These are phyloP conservation scores for Platanthera zijinensis DNA, from an alignment of 106 monocot genomes.

Conservation along the genomic window DNA sequence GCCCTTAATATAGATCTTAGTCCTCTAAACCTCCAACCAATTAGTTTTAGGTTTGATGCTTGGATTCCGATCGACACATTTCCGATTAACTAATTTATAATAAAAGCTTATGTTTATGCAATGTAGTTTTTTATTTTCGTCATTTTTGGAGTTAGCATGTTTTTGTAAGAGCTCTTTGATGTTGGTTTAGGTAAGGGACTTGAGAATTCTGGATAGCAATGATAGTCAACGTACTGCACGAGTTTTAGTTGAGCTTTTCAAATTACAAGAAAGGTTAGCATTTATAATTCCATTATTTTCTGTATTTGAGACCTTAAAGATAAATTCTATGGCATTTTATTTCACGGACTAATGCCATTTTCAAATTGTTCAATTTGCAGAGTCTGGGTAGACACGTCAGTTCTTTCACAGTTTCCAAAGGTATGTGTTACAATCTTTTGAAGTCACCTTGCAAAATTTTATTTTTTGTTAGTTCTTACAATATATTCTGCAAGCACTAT, in stretches of 20 bases:
- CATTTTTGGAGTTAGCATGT: background rate
- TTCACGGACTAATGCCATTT: background rate
- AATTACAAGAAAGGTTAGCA: constrained; percentile 17
- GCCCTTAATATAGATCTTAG: too few species aligned
- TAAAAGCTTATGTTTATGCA: background rate
- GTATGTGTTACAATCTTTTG: constrained; percentile 26
- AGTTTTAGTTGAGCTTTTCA: constrained; percentile 28
- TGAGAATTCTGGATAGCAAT: constrained; percentile 11
- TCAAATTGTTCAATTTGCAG: constrained; percentile 21
- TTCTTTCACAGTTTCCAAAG: constrained; percentile 38
- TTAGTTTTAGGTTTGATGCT: too few species aligned
- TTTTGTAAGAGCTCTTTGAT: background rate
- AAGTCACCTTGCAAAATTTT: background rate
- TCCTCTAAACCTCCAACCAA: too few species aligned
- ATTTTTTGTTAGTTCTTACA: too few species aligned
- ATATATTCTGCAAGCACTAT: too few species aligned
- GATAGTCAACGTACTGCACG: constrained; percentile 6
- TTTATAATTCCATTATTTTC: background rate
- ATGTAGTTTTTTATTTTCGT: background rate
- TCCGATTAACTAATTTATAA: background rate
- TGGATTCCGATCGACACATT: background rate
- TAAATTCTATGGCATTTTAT: background rate
- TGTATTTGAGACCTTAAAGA: background rate
- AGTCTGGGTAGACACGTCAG: constrained; percentile 38
- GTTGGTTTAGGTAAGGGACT: constrained; percentile 29